Conservation (phyloP, 2,329 filamentous ascomycete genomes). For the Ophiostoma sp. region DNA sequence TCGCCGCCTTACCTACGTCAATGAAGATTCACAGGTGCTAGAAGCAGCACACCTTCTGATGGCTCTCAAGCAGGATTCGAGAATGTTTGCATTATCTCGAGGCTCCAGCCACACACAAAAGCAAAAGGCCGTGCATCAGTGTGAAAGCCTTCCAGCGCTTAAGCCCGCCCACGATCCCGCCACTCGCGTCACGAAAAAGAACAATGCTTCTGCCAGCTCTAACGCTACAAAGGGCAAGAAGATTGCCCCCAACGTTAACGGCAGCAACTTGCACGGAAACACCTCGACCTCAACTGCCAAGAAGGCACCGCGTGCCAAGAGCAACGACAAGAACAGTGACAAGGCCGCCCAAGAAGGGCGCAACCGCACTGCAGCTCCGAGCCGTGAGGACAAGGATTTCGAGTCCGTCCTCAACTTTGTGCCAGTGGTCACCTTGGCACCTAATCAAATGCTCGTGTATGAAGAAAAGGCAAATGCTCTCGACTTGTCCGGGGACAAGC, state of each 20-base stretch:
- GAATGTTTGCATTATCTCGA: background rate
- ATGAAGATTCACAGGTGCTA: background rate
- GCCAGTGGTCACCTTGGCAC: conserved; percentile 59
- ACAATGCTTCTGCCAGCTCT: background rate
- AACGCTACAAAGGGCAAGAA: conserved; percentile 27
- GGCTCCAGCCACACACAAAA: background rate
- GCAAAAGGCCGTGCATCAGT: conserved; percentile 3
- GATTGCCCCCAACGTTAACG: conserved; percentile 24
- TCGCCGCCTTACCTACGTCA: background rate
- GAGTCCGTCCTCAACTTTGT: conserved; percentile 64
- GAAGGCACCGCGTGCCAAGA: conserved; percentile 6
- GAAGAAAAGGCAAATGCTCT: conserved; percentile 81
- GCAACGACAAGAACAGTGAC: background rate
- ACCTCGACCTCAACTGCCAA: background rate
- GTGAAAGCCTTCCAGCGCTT: background rate
- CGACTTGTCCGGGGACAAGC: conserved; percentile 67
- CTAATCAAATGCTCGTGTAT: conserved; percentile 68
- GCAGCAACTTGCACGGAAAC: background rate
- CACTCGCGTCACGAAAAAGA: conserved; percentile 22
- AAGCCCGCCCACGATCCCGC: conserved; percentile 14
- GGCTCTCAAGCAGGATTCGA: conserved; percentile 22
- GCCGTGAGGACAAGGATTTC: conserved; percentile 75
- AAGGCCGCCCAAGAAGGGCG: conserved; percentile 3
- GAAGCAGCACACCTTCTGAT: conserved; percentile 29
- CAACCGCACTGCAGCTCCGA: conserved; percentile 21